Base-by-base conservation (phyloP, 2,329 filamentous ascomycete genomes). In the Calonectria crousiana region DNA sequence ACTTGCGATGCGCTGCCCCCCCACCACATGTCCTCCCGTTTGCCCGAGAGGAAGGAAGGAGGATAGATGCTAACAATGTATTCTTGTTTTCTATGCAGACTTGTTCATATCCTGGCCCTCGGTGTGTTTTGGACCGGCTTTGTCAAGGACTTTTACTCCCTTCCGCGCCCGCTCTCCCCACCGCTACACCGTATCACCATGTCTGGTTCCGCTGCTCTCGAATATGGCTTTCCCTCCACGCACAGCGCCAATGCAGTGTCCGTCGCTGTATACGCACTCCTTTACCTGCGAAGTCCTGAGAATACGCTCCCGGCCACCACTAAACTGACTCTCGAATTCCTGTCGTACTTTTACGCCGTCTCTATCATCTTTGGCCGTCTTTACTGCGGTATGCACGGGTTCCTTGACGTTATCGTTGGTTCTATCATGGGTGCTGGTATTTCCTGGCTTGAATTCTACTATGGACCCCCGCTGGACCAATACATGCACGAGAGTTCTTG, bases 331-430 rank as follows among this genome's bases (percentile, higher is more conserved):
- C 86, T 98, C 32, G 94, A 97, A 82, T 84, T 85, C 6, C 84
- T 95, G 8, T 92, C 93, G 51, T 97, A 97, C 84, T 93, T 95
- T 79, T 99, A 98, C 83, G 95, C 95, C 41, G 86, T 92, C 16
- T 98, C 96, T 32, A 98, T 99, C 81, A 91, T 98, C 51, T 87
- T 98, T 75, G 97, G 97, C 8, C 92, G 97, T 26, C 88, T 99
- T 44, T 98, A 99, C 87, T 99, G 97, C 82, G 97, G 97, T 75
- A 99, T 99, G 97, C 97, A 99, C 85, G 97, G 97, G 14, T 98
- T 98, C 85, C 89, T 97, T 53, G 97, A 99, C 84, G 95, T 98
- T 30, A 86, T 97, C 18, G 85, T 97, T 71, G 97, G 97, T 9
- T 95, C 93, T 69, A 80, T 92, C 18, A 89, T 98, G 71, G 97